Base-by-base conservation (phyloP, 176 grass and related monocot species). In the Triticum monococcum region DNA sequence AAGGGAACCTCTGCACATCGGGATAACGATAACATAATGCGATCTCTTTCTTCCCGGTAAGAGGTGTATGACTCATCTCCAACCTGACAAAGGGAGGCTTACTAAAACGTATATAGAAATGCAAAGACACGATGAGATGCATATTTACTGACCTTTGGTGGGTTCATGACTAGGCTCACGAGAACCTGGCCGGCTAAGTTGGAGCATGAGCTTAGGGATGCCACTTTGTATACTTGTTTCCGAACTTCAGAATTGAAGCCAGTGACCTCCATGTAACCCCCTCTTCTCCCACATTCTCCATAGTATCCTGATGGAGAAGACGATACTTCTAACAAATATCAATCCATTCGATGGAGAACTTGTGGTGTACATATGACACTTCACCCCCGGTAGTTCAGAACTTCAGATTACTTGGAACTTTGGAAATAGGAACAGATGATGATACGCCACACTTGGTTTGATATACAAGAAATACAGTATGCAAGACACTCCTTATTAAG, bases 41-140 rank as follows among this genome's bases (percentile, higher is more conserved):
- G 25, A 17, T 89, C 80, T 85, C 87, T 93, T 83, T 98, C 91
- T 73, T 67, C 82, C 14, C 25, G 23, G 64, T 72, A 93, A 73
- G 80, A 93, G 79, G 87, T 41, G 52, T 97, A 93, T 64, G 92
- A 97, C 82, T 89, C 89, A 88, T 98, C 95, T 66, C 89, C 95
- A 83, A 84, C 79, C 95, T 95, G 87, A 79, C 62, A 98, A 45
- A 77, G 12, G 22, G 68, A 48, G 35, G 11, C 9, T 69, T 84
- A n/a, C 75, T 80, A 65, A 45, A 13, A 32, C 16, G 64, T 69
- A 28, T 66, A 37, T 41, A 48, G 12, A 80, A 88, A 62, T 45
- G 1, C 64, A 59, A 52, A 40, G 52, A 67, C 2, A 1, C 9
- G 12, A 66, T 4, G 17, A 31, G 62, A 32, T 46, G 11, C 25